Evolutionary conservation across 768 basidiomycete species (phyloP), one percentile per base, ranked within the genome.

Genomic region (Boletellus sp.): DNA sequence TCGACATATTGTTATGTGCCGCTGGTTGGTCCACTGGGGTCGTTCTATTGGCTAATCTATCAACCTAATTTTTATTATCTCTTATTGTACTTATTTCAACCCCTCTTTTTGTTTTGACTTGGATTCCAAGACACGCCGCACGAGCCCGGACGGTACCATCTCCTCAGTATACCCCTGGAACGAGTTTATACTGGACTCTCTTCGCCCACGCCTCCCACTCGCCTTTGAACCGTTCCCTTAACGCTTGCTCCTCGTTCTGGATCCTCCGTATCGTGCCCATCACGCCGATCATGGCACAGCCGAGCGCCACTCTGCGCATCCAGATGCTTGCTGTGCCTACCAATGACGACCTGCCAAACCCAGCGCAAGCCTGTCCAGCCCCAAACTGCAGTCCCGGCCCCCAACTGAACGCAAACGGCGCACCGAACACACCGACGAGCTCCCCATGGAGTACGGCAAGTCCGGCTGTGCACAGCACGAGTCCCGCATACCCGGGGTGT

Each of bases 151-250:
- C 15, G 9, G 26, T 10, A n/a, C 8, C 4, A 10, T 40, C 45
- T 23, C 19, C 5, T 58, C 55, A 80, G 58, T 74, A 75, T 13
- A 81, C 34, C 26, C 74, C 69, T 19, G 80, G 80, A 41, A 81
- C 55, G 26, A 83, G 62, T 47, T 61, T 78, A 47, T 74, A 79
- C 9, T 70, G 75, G 11, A 81, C 80, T 34, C 52, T 63, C 39
- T 51, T 51, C 7, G 72, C 73, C 77, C 77, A 83, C 1, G 59
- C 54, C 28, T 51, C 60, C 60, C 60, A 61, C 28, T 61, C 52
- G 13, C n/a, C 48, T 24, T 50, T 51, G 48, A 61, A 61, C 38
- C 51, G 52, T 4, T 22, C 38, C 9, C 16, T 53, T 33, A 62
- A 39, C 8, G 37, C 26, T 8, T 19, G 48, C 10, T 61, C 60